phyloP scores from a whole-genome alignment of 2,329 filamentous ascomycete species.

The Aspergillus sp. region DNA sequence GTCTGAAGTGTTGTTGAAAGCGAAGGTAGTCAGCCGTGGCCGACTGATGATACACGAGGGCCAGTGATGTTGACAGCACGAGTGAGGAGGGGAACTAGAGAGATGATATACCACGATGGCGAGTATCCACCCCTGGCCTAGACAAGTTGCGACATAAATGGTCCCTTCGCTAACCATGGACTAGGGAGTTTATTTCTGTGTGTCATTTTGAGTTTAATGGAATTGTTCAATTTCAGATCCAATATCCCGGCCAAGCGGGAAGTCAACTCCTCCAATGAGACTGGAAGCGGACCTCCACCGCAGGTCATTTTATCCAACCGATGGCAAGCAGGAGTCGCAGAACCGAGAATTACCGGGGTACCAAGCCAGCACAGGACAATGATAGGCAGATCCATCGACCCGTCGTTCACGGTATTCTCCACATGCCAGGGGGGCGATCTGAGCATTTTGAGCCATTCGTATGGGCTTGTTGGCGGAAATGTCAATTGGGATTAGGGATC shows the following conservation, averaged over 20 bases:
- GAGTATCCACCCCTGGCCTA: neutral
- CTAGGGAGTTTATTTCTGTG: neutral
- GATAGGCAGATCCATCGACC: constrained; percentile 27
- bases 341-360: constrained; percentile 21
- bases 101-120: constrained; percentile 14
- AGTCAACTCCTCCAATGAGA: constrained; percentile 10
- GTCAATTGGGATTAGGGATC: neutral
- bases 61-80: neutral
- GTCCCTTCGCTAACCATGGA: constrained; percentile 4
- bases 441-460: constrained; percentile 3
- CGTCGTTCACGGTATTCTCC: constrained; percentile 22
- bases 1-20: neutral
- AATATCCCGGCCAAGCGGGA: neutral
- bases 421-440: constrained; percentile 10
- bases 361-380: constrained; percentile 7
- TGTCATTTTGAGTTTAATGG: constrained; percentile 10
- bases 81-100: constrained; percentile 2
- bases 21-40: neutral
- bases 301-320: constrained; percentile 5
- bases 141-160: constrained; percentile 4
- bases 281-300: constrained; percentile 9
- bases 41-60: neutral
- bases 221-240: constrained; percentile 5
- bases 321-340: constrained; percentile 24
- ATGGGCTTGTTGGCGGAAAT: neutral